Evolutionary conservation across 208 protist species (phyloP), one percentile per base, ranked within the genome.

Genomic region (Porcisia hertigi): DNA sequence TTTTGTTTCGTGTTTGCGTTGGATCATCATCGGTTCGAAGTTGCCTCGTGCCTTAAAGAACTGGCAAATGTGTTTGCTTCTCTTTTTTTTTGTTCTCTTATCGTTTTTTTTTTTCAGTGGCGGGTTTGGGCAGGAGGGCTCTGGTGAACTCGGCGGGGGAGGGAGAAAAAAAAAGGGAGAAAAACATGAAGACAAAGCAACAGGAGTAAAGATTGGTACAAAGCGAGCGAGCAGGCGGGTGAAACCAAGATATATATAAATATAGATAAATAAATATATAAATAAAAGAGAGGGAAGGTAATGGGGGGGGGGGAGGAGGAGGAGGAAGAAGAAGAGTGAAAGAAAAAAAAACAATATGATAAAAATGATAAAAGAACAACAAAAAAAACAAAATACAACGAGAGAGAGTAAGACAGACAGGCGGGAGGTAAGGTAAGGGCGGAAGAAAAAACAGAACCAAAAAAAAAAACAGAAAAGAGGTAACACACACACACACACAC

Each of bases 381-480:
- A n/a, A 30, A 11, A n/a, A 60, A n/a, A 23, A n/a, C 4, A 60
- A 23, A n/a, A 12, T 30, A 60, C 66, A 76, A 20, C 59, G 59
- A 53, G 47, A 49, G 23, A 45, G 47, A 49, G 23, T 23, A 12
- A 70, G 49, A 60, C 45, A 58, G 8, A 60, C 30, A 47, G 41
- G 59, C 14, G 66, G 59, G n/a, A 58, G 69, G 34, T 43, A 2
- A 34, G n/a, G 18, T 30, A 30, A 30, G 30, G 30, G 30, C 30
- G 30, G 30, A 30, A 30, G 30, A 30, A 30, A 43, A 77, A n/a
- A 14, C 16, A 20, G 30, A 76, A 76, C 34, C 25, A 53, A 8
- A 74, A 23, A 8, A 74, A 23, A 74, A 66, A 41, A 65, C 5
- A 49, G 34, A 71, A 23, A 47, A 47, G 73, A 20, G 53, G 11